phyloP scores from a whole-genome alignment of 164 flowering plant genomes.

The Magnolia sinica region DNA sequence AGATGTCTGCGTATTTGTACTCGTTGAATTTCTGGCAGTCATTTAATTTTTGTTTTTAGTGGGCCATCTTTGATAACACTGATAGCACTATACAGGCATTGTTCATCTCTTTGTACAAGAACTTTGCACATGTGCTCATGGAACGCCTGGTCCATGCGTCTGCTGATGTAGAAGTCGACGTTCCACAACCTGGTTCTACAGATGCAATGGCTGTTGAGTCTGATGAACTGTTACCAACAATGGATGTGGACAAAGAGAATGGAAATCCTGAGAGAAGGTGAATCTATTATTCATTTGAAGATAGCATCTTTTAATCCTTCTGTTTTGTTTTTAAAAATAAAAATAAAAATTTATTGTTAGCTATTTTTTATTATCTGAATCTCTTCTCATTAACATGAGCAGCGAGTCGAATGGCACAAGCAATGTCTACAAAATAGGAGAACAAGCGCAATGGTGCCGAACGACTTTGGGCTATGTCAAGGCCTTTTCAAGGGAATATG shows the following conservation, averaged over 20 bases:
- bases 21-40: no score
- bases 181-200: conserved; percentile 32
- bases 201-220: conserved; percentile 62
- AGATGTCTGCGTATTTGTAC: no score
- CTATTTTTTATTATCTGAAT: not conserved
- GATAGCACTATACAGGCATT: conserved; percentile 47
- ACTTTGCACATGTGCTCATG: conserved; percentile 58
- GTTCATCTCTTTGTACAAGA: conserved; percentile 67
- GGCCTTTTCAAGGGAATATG: conserved; percentile 87
- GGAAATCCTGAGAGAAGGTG: conserved; percentile 53
- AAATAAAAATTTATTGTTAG: not conserved
- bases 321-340: no score
- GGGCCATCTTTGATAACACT: conserved; percentile 3
- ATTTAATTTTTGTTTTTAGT: not conserved
- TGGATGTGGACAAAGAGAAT: conserved; percentile 74
- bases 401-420: conserved; percentile 50
- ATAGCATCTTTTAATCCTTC: not conserved
- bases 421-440: conserved; percentile 48
- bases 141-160: conserved; percentile 68
- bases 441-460: conserved; percentile 86
- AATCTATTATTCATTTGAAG: not conserved
- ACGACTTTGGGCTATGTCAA: conserved; percentile 84
- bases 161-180: conserved; percentile 37
- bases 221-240: conserved; percentile 53
- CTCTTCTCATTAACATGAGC: conserved; percentile 15